Evolutionary conservation across 176 grass and related monocot species (phyloP), one percentile per base, ranked within the genome.

Genomic region (Triticum aestivum): DNA sequence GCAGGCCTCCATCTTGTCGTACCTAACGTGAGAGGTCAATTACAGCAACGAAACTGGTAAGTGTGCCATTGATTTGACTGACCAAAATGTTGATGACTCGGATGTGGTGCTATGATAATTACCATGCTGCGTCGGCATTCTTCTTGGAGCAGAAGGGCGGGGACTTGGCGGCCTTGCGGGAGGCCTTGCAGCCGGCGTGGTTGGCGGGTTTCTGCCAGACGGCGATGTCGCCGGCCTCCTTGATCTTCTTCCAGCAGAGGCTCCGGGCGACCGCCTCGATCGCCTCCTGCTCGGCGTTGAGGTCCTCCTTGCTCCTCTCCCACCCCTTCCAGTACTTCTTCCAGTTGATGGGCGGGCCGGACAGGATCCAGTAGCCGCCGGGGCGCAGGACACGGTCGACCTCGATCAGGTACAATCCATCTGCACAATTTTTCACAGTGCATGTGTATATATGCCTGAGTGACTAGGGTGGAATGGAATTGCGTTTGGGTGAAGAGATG

Each of bases 281-380:
- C 5, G 90, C 88, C 63, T 92, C 79, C 71, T 99, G 97, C 85
- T 96, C 94, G 20, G 82, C 82, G 67, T 87, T 87, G 27, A 99
- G 90, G 66, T 99, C 94, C 75, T 94, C 87, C 88, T 90, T 51
- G 18, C 88, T 93, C 5, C 97, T 84, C 84, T 96, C 83, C 97
- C 97, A 98, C 11, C 93, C 93, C 71, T 88, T 89, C 91, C 91
- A 95, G 74, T 95, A 91, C 67, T 81, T 91, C 69, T 77, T 92
- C 95, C 96, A 98, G 86, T 98, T 90, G 88, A 98, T 93, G 26
- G 96, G 96, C 14, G 96, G 96, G 1, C 96, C 96, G 6, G 96
- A 95, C 27, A 95, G 84, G 38, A 98, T 91, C 96, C 96, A 98
- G 81, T 95, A 98, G 15, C 96, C 96, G 29, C 96, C 96, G 10